Base-by-base conservation (phyloP, 768 basidiomycete genomes). In the Panaeolus papilionaceus region DNA sequence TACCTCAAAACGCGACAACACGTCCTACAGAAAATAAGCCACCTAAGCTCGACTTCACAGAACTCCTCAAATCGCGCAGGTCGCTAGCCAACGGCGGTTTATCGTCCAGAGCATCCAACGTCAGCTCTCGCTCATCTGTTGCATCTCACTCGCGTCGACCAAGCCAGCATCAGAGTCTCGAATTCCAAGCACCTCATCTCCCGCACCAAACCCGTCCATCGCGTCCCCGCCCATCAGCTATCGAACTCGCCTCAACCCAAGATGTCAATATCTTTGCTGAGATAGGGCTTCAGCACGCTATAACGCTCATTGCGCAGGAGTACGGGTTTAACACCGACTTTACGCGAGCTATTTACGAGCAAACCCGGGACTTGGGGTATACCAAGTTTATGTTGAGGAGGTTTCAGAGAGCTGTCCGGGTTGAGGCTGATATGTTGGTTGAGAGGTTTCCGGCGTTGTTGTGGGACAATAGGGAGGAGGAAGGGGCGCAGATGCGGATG, bases 401-500 rank as follows among this genome's bases (percentile, higher is more conserved):
- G 28, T 58, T 58, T 58, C 26, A 37, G 28, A 28, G 16, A 37
- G 54, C 54, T 33, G 54, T 58, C 1, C 33, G 54, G 14, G 33
- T 14, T 4, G 54, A 58, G 54, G 54, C 54, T 58, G 54, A 58
- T 58, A 11, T 37, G 26, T 58, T 58, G 54, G 54, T 58, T 33
- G 54, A 58, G 54, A 58, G 54, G 54, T 28, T 58, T 58, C 54
- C 54, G 54, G 54, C 11, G 20, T 16, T 58, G 26, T 58, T 58
- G 28, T 58, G 54, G 54, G 54, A 58, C 4, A 58, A 58, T 58
- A 58, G 54, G 6, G 26, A 58, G 28, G 54, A 58, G 28, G 54
- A 33, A 10, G 54, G 54, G 28, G 11, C 42, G 42, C 42, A 44
- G 42, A 12, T 58, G 33, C 28, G 12, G 28, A n/a, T 33, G 14